Conservation (phyloP, 2,329 filamentous ascomycete species). For the Penicillium sp. region DNA sequence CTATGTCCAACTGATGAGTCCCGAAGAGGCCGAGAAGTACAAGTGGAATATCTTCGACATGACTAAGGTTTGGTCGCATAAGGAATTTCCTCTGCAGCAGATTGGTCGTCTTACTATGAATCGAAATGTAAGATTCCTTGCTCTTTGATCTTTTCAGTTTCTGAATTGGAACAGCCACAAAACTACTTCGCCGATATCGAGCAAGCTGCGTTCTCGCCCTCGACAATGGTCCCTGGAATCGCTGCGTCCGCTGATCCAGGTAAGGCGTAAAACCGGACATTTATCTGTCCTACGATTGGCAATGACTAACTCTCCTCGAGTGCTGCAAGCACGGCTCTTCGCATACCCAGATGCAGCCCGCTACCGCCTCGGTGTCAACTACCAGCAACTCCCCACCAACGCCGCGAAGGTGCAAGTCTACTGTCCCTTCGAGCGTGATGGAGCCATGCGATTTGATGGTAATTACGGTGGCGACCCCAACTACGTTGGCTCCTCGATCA, state of each 20-base stretch:
- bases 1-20: conserved; percentile 66
- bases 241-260: conserved; percentile 66
- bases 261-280: conserved; percentile 7
- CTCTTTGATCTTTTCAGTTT: too few relatives aligned
- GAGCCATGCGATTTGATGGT: conserved; percentile 45
- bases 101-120: conserved; percentile 69
- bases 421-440: conserved; percentile 57
- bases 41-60: conserved; percentile 70
- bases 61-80: conserved; percentile 71
- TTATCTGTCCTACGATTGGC: not conserved
- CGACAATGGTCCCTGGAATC: conserved; percentile 66
- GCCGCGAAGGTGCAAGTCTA: conserved; percentile 42
- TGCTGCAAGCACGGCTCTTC: conserved; percentile 66
- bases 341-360: conserved; percentile 61
- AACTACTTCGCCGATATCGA: conserved; percentile 72
- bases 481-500: conserved; percentile 45
- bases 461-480: conserved; percentile 65
- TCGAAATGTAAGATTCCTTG: conserved; percentile 50
- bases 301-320: conserved; percentile 24
- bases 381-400: conserved; percentile 48
- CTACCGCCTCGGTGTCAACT: conserved; percentile 48
- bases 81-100: conserved; percentile 63
- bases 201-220: conserved; percentile 69
- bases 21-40: conserved; percentile 65
- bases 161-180: conserved; percentile 33